phyloP scores from a whole-genome alignment of 345 rosid species.

The Rhodamnia argentea region DNA sequence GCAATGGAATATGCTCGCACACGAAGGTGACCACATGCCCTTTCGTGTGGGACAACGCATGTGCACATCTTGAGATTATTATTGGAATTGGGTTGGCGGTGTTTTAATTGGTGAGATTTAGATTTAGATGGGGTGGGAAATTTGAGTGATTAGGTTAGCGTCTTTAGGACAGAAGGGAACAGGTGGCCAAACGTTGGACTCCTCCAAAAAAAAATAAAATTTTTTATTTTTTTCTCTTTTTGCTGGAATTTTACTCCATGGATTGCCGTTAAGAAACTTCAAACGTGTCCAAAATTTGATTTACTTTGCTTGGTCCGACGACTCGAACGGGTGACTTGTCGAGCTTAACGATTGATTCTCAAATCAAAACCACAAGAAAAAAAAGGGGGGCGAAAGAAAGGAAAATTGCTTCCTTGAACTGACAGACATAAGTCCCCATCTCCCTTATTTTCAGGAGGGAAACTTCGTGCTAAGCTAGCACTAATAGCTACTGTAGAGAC shows the following conservation, averaged over 20 bases:
- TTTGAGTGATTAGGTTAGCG: neutral
- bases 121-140: neutral
- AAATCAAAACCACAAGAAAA: neutral
- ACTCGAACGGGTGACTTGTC: neutral
- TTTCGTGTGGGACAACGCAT: neutral
- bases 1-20: neutral
- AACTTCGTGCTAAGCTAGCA: neutral
- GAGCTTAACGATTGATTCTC: neutral
- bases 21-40: neutral
- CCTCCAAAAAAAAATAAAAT: no score
- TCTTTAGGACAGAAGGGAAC: neutral
- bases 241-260: neutral
- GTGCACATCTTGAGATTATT: neutral
- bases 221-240: no score
- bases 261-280: constrained; percentile 2
- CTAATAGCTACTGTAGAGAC: neutral
- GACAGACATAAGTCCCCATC: neutral
- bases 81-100: neutral
- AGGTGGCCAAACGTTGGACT: constrained; percentile 6
- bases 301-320: neutral
- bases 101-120: neutral
- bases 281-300: neutral
- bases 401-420: neutral
- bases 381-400: neutral
- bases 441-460: neutral